Base-by-base conservation (phyloP, 2,329 filamentous ascomycete species). In the Epichloe gansuensis region DNA sequence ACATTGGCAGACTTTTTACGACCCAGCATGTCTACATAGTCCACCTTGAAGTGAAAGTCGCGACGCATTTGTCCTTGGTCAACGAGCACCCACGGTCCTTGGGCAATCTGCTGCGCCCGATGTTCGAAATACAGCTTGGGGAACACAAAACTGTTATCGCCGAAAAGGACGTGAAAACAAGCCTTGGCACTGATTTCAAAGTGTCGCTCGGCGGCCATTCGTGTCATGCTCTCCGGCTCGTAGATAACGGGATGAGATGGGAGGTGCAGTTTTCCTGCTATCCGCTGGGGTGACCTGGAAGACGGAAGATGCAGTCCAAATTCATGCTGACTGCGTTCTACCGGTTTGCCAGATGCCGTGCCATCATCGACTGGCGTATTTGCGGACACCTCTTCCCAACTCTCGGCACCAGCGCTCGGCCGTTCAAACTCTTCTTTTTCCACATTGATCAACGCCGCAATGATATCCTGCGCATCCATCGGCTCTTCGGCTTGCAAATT, bases 151-250 rank as follows among this genome's bases (percentile, higher is more conserved):
- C 88, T 95, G 70, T 91, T 95, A 68, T 98, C 93, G 39, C 93
- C 93, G 67, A 97, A 98, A 50, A 98, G 78, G 15, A 97, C 88
- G 63, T 97, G 91, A 67, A 97, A 98, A 54, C 95, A 82, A 0
- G 88, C 89, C 67, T 98, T 97, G 46, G 93, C 86, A 57, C 88
- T 94, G 55, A 97, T 84, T 59, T 94, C 86, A 65, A 95, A 95
- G 58, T 89, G 80, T 56, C 87, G 82, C 65, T 95, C 88, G 1
- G 87, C 81, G 7, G 85, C 84, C 58, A 85, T 78, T 57, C 80
- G 76, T 50, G 84, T 81, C 80, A 95, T 91, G 51, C 85, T 88
- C 56, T 86, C 80, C 1, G 93, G 93, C 54, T 89, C 85, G 65
- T 91, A 96, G 11, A 86, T 73, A 2, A 96, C 86, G 2, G 91